phyloP scores from a whole-genome alignment of 2,329 filamentous ascomycete genomes.

The Aspergillus pseudoglaucus region DNA sequence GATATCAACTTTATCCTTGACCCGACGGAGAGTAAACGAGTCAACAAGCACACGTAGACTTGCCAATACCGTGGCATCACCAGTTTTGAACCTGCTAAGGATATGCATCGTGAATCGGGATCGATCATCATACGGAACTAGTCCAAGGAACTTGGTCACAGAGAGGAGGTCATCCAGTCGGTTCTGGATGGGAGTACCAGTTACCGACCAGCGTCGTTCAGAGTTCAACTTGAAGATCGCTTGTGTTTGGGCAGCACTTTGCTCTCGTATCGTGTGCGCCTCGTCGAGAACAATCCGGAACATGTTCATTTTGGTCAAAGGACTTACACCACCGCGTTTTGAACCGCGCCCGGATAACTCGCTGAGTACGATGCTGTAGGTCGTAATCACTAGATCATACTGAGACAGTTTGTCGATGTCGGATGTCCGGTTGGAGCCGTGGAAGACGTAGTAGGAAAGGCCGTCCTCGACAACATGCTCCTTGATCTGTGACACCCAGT shows the following conservation, averaged over 20 bases:
- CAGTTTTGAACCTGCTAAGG: conserved; percentile 76
- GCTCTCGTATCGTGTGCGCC: conserved; percentile 88
- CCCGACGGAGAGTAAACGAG: conserved; percentile 83
- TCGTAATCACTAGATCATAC: conserved; percentile 84
- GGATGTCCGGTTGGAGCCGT: conserved; percentile 69
- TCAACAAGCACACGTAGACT: conserved; percentile 86
- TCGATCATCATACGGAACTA: conserved; percentile 78
- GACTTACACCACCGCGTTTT: conserved; percentile 51
- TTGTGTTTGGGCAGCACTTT: conserved; percentile 72
- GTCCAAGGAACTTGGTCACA: conserved; percentile 73
- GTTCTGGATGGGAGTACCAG: conserved; percentile 92
- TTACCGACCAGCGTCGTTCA: conserved; percentile 89
- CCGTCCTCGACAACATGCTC: conserved; percentile 63
- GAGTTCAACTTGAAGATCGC: conserved; percentile 74
- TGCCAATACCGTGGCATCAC: conserved; percentile 69
- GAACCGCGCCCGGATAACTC: conserved; percentile 64
- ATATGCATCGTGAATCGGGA: conserved; percentile 72
- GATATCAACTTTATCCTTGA: conserved; percentile 86
- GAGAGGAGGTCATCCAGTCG: conserved; percentile 83
- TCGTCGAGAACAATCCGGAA: conserved; percentile 93
- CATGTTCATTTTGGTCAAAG: conserved; percentile 76
- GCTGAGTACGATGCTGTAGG: conserved; percentile 79
- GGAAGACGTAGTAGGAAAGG: conserved; percentile 75
- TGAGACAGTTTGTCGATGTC: conserved; percentile 61
- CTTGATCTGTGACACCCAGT: conserved; percentile 90